Evolutionary conservation across 495 filamentous ascomycete species (phyloP), one percentile per base, ranked within the genome.

Genomic region (Durotheca rogersii): DNA sequence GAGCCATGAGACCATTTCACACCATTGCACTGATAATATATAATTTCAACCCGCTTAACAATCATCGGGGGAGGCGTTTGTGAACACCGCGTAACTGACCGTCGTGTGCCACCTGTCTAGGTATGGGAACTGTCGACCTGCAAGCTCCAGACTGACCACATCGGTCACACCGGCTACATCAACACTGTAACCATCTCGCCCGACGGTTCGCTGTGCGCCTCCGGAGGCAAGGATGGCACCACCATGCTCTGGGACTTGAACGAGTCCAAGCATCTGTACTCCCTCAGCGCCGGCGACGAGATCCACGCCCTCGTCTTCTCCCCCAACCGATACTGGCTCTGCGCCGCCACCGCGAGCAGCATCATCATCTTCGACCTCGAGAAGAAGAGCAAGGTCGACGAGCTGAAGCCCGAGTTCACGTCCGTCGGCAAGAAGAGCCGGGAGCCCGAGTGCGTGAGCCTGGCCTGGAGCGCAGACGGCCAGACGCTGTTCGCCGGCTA

Each of bases 321-420:
- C 35, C 93, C 94, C 69, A 99, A 99, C 87, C 86, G 93, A 67
- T 99, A 99, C 90, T 99, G 93, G 93, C 85, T 99, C 53, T 99
- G 93, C 83, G 93, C 93, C 67, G 93, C 93, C 67, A 99, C 93
- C 51, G 80, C 87, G 68, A 88, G 81, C 78, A 87, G 81, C 81
- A 97, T 99, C 83, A 97, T 96, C 83, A 97, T 99, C 81, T 99
- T 99, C 78, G 93, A 99, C 72, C 83, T 99, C 62, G 93, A 99
- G 89, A 99, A 99, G 91, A 97, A 99, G 89, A 92, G 86, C 85
- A 97, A 97, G 85, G 93, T 99, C 59, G 93, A 99, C 65, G 93
- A 97, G 84, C 83, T 99, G 72, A 96, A 95, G 88, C 94, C 94
- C 58, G 94, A 98, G 68, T 96, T 94, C 79, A 81, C 89, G 55